Base-by-base conservation (phyloP, 2,329 filamentous ascomycete species). In the Microdochium trichocladiopsis region DNA sequence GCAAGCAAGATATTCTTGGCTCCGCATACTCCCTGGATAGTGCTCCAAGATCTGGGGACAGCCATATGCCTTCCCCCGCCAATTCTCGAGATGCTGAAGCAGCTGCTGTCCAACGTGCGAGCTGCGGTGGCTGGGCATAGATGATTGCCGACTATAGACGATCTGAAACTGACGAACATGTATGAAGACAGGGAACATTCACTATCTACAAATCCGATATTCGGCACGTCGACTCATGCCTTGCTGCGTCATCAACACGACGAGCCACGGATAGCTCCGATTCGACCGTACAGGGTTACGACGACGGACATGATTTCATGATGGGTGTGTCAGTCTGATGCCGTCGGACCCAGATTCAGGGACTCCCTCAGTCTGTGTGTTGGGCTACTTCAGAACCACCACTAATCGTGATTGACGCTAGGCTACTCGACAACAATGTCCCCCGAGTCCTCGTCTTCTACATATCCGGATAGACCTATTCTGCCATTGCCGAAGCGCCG, bases 391-490 rank as follows among this genome's bases (percentile, higher is more conserved):
- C 41, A 18, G 41, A 18, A 45, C 18, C 12, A 12, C 41, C 3
- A 45, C 41, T 45, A 6, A 45, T 18, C 3, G 12, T 6, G 6
- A 22, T 22, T 16, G 11, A 3, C 22, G 18, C 3, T 65, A 80
- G 76, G 71, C 66, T 64, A 68, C 68, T 69, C 69, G 61, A 68
- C 69, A 63, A 79, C 67, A 53, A 85, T 86, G 80, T 83, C 82
- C 63, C 75, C 84, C 58, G 90, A 96, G 75, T 87, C 87, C 54
- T 79, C 84, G 57, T 94, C 90, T 55, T 83, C 88, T 54, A 77
- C 90, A 63, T 95, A 89, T 67, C 90, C 90, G 59, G 89, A 95
- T 66, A 86, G 94, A 69, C 88, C 93, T 55, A 99, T 99, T 67
- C 87, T 91, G 65, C 94, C 94, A 52, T 75, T 99, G 55, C 94